Evolutionary conservation across 2,329 filamentous ascomycete species (phyloP), one percentile per base, ranked within the genome.

Genomic region (Tolypocladium ovalisporum): DNA sequence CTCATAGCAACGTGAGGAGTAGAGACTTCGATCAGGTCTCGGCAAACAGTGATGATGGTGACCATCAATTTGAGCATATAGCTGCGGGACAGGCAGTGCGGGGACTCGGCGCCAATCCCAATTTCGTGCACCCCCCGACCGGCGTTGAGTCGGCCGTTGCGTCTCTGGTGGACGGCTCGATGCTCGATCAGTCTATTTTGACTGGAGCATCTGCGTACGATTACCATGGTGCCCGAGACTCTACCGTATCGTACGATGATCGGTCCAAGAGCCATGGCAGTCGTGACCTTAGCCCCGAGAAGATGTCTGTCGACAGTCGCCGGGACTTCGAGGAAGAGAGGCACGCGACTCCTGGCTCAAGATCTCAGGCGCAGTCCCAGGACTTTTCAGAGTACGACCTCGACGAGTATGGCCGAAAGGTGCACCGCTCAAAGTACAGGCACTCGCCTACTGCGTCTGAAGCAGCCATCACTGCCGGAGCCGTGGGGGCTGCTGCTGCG

Each of bases 61-160:
- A 76, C 61, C 82, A 79, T 58, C 79, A 86, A 62, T 67, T 86
- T 29, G 84, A 84, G 55, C 81, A 78, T 52, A 74, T 83, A 51
- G 77, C 82, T 36, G 79, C 84, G 27, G 86, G 85, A 36, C 88
- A 89, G 64, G 83, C 89, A 57, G 84, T 96, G 32, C 83, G 82
- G 35, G 83, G 82, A 24, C 74, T 90, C 52, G 87, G 82, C 47
- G 85, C 85, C 13, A 96, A 89, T 63, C 87, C 90, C 2, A 80
- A 89, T 62, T 87, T 90, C 66, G 80, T 95, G 3, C 85, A 91
- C 64, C 85, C 83, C 1, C 84, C 83, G 2, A 68, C 85, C 37
- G 90, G 82, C 2, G 85, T 96, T 0, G 92, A 97, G 71, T 97
- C 92, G 17, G 89, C 88, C 12, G 92, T 97, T 13, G 93, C 93